Evolutionary conservation across 495 filamentous ascomycete genomes (phyloP).

Genomic region (Tuber magnatum): DNA sequence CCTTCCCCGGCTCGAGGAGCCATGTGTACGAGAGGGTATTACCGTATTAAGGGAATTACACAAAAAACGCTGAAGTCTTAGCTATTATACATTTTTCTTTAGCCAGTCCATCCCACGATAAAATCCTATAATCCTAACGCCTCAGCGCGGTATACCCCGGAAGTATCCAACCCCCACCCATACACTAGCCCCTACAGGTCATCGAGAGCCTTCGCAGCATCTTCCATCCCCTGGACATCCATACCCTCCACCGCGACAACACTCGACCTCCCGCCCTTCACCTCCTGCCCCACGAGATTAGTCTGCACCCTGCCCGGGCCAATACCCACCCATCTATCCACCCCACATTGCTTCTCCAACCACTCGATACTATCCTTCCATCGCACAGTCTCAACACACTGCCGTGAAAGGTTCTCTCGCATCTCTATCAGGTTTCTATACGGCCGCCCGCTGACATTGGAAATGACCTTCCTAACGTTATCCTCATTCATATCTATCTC

Average conservation of each 20-base stretch:
- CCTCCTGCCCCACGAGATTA: slow-evolving; percentile 91
- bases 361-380: slow-evolving; percentile 94
- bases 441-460: slow-evolving; percentile 74
- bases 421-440: slow-evolving; percentile 66
- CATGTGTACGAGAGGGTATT: neutral
- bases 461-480: slow-evolving; percentile 53
- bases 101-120: neutral
- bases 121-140: neutral
- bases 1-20: neutral
- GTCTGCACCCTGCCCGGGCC: slow-evolving; percentile 91
- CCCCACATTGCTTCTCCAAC: slow-evolving; percentile 75
- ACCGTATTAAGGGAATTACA: neutral
- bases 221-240: slow-evolving; percentile 72
- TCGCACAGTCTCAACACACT: slow-evolving; percentile 77
- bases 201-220: slow-evolving; percentile 63
- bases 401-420: slow-evolving; percentile 64
- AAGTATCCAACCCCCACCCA: neutral
- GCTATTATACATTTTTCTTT: neutral
- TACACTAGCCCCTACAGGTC: slow-evolving; percentile 39
- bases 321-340: slow-evolving; percentile 84
- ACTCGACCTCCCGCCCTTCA: slow-evolving; percentile 71
- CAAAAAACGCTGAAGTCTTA: neutral
- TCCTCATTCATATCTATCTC: slow-evolving; percentile 43
- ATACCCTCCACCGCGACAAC: slow-evolving; percentile 92
- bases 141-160: neutral